Conservation (phyloP, 108 stramenopile species). For the Cyclotella sp. region DNA sequence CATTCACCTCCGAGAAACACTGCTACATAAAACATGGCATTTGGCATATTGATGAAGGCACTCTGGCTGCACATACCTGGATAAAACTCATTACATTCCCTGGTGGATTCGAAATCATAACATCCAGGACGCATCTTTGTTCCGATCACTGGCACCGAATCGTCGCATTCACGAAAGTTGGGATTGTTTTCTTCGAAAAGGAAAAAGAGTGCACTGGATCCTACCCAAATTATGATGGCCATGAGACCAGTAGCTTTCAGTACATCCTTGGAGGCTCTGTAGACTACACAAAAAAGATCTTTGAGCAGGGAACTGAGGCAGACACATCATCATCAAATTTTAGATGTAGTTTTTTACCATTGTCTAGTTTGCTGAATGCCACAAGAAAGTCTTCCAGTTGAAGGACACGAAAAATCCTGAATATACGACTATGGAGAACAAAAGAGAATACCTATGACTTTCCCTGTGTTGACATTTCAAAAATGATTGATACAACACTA, state of each 20-base stretch:
- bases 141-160: constrained; percentile 61
- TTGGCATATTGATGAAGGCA: constrained; percentile 85
- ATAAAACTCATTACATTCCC: constrained; percentile 71
- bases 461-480: neutral
- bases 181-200: constrained; percentile 87
- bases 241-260: constrained; percentile 90
- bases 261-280: constrained; percentile 80
- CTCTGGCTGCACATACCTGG: constrained; percentile 81
- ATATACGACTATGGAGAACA: constrained; percentile 51
- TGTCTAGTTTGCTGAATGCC: constrained; percentile 92
- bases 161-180: constrained; percentile 80
- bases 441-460: neutral
- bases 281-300: constrained; percentile 32
- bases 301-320: too few relatives aligned
- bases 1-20: constrained; percentile 94
- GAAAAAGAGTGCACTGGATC: constrained; percentile 88
- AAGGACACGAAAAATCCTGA: constrained; percentile 89
- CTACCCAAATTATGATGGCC: constrained; percentile 93
- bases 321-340: too few relatives aligned
- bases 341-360: constrained; percentile 39
- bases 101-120: constrained; percentile 75
- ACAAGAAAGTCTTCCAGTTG: constrained; percentile 91
- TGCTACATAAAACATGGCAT: constrained; percentile 87
- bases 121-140: constrained; percentile 56
- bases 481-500: neutral